Base-by-base conservation (phyloP, 345 rosid species). In the Pistacia integerrima region DNA sequence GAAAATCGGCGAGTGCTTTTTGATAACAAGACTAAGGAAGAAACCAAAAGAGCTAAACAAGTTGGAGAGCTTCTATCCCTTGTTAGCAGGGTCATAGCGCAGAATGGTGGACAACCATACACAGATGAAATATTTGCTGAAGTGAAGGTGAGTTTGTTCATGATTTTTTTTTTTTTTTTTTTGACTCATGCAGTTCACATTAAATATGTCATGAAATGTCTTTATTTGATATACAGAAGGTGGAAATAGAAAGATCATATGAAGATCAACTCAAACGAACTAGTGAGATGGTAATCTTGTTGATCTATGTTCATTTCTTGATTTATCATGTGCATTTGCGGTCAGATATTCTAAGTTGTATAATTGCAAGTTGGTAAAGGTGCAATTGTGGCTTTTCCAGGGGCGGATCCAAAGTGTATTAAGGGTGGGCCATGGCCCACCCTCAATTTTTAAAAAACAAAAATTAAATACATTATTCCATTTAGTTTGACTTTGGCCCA, bases 21-120 rank as follows among this genome's bases (percentile, higher is more conserved):
- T 78, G 89, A 95, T 78, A 95, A 95, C 90, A 95, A 90, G 87
- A 92, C 94, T 36, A 80, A 74, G 59, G 84, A 95, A 73, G 88
- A 82, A 74, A 12, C 41, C 1, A 90, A 87, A 87, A 88, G 80
- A 80, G 81, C 65, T 72, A 77, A 79, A 60, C 98, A 95, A 79
- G 89, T 92, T 69, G 75, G 83, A 62, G 77, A 85, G 79, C 96
- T 95, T 76, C 89, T 95, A 0, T 83, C 90, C 17, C 89, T 88
- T 75, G 93, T 93, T 66, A 84, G 86, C 59, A 61, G 25, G 20
- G 86, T 93, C 71, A 80, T 87, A 38, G 74, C 35, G 11, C 82
- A 81, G 64, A 96, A 93, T 78, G 87, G 83, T 74, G 99, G 97
- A 58, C 87, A 76, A 59, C 98, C 98, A 0, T 96, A 86, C 74